Base-by-base conservation (phyloP, 768 basidiomycete genomes). In the Nidularia pulvinata region DNA sequence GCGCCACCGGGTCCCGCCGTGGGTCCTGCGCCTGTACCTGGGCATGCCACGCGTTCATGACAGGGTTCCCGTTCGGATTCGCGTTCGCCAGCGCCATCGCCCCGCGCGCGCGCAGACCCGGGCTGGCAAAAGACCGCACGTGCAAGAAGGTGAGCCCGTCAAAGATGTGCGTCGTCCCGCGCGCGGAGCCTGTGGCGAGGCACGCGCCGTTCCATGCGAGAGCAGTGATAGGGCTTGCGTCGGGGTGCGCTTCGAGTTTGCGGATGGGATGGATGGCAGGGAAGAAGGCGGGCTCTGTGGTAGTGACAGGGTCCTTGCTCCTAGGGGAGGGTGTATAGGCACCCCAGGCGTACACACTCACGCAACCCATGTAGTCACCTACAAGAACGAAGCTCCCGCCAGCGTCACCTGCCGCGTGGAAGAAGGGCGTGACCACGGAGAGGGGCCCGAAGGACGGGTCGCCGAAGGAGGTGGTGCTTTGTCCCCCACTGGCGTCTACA, bases 301-400 rank as follows among this genome's bases (percentile, higher is more conserved):
- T n/a, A 7, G 7, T 39, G 37, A 9, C 37, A n/a, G 7, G 9
- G 37, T n/a, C 9, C 7, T 7, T 7, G n/a, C 7, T 7, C 7
- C 9, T 39, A 39, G 7, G n/a, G 33, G 50, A 33, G 11, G 10
- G 32, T 54, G 14, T 9, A 42, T 56, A 42, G 19, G 58, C 54
- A 25, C 63, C 55, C 79, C 81, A 88, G 35, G 81, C 74, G 60
- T 86, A 91, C 4, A 90, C 68, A 52, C 75, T 82, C 44, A 91
- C 67, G 42, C 74, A 83, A 1, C 91, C 91, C 25, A 89, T 71
- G 22, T 72, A 68, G 62, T 92, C 87, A 2, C 91, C 91, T 1
- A 70, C 72, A 7, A 91, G 59, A 33, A 91, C 65, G 62, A 89
- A 82, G 60, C 74, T 80, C 9, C 63, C 59, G 49, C 80, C 73